These are phyloP conservation scores for Boletellus dicymbophilus DNA, from an alignment of 1,284 basidiomycete genomes.

Conservation along the genomic window DNA sequence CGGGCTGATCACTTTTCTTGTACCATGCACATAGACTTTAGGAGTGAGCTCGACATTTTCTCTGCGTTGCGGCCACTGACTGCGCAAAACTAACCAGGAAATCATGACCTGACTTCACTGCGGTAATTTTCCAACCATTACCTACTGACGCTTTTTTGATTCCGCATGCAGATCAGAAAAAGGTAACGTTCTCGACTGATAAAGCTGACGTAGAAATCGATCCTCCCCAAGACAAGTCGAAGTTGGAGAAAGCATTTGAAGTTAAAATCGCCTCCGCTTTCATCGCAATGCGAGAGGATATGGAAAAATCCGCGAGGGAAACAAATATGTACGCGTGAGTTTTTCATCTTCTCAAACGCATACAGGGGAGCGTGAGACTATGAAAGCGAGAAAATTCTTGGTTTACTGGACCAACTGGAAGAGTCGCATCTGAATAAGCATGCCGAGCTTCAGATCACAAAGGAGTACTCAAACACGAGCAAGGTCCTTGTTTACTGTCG, in stretches of 20 bases:
- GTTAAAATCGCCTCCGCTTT: conserved; percentile 21
- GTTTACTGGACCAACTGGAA: conserved; percentile 25
- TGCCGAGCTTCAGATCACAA: conserved; percentile 5
- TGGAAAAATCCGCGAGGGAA: conserved; percentile 18
- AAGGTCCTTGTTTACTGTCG: conserved; percentile 18
- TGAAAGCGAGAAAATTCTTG: conserved; percentile 25
- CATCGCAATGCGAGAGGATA: conserved; percentile 13
- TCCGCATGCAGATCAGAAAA: conserved; percentile 8
- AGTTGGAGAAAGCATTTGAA: conserved; percentile 26
- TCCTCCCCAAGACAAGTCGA: conserved; percentile 6
- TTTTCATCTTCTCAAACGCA: neutral
- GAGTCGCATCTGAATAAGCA: conserved; percentile 21
- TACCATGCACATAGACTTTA: conserved; percentile 10
- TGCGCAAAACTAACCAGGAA: conserved; percentile 11
- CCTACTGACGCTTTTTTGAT: conserved; percentile 6
- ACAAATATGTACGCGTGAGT: conserved; percentile 28
- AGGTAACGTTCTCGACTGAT: conserved; percentile 10
- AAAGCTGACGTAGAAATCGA: neutral
- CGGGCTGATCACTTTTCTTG: conserved; percentile 7
- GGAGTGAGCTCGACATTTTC: conserved; percentile 11
- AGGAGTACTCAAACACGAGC: conserved; percentile 9
- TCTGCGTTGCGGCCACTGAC: neutral
- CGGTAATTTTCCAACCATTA: conserved; percentile 15
- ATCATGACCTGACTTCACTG: conserved; percentile 4
- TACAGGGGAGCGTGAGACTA: conserved; percentile 2